Conservation (phyloP, 1,139 yeast genomes). For the Candida freyschussii region DNA sequence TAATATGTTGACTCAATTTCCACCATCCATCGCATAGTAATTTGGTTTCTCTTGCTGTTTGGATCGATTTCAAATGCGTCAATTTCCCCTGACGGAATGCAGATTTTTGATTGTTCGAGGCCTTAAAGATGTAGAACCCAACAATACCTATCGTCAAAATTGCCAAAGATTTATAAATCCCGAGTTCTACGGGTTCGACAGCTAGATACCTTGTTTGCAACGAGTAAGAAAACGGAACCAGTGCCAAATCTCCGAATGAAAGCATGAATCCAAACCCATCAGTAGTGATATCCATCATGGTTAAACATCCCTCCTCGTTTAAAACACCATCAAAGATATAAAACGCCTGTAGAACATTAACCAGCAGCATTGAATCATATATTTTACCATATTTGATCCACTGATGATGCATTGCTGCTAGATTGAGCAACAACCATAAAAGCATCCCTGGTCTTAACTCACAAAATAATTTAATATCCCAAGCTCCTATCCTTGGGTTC, state of each 20-base stretch:
- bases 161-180: slow-evolving; percentile 38
- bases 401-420: slow-evolving; percentile 79
- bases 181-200: slow-evolving; percentile 57
- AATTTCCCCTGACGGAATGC: slow-evolving; percentile 77
- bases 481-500: slow-evolving; percentile 80
- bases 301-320: slow-evolving; percentile 81
- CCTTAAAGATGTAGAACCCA: slow-evolving; percentile 81
- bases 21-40: slow-evolving; percentile 94
- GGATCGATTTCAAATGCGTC: slow-evolving; percentile 57
- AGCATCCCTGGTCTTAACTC: slow-evolving; percentile 94
- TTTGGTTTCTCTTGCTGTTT: slow-evolving; percentile 73
- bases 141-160: slow-evolving; percentile 35
- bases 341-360: slow-evolving; percentile 67
- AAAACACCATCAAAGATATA: slow-evolving; percentile 89
- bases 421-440: slow-evolving; percentile 75
- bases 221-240: slow-evolving; percentile 92
- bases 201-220: slow-evolving; percentile 81
- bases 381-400: slow-evolving; percentile 56
- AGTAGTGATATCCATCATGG: slow-evolving; percentile 94
- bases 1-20: slow-evolving; percentile 88
- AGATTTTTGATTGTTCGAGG: slow-evolving; percentile 81
- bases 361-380: slow-evolving; percentile 67
- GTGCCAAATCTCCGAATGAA: slow-evolving; percentile 86
- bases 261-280: slow-evolving; percentile 98
- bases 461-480: slow-evolving; percentile 88